These are phyloP conservation scores for Thelonectria olida DNA, from an alignment of 2,329 filamentous ascomycete species.

Conservation along the genomic window DNA sequence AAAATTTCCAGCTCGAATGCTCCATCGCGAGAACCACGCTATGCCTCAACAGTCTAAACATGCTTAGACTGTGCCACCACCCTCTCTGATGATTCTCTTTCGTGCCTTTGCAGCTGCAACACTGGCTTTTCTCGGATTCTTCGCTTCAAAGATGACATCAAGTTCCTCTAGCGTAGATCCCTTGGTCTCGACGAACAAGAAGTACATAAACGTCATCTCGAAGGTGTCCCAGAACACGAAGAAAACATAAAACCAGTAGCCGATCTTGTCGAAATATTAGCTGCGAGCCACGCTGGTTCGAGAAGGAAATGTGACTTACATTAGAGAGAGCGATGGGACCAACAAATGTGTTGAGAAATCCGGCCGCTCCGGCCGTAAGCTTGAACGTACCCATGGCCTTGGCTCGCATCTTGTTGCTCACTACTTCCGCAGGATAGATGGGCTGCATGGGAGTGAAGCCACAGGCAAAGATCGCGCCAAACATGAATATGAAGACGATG, in stretches of 20 bases:
- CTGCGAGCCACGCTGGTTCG: not conserved
- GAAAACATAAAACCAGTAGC: constrained; percentile 21
- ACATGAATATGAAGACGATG: constrained; percentile 51
- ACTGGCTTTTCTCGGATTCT: constrained; percentile 21
- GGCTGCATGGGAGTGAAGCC: constrained; percentile 50
- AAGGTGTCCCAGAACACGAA: constrained; percentile 22
- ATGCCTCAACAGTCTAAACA: not conserved
- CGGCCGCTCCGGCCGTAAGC: constrained; percentile 19
- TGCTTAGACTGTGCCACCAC: not conserved
- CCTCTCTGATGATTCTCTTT: constrained; percentile 10
- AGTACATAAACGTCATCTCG: constrained; percentile 20
- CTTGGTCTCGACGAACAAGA: constrained; percentile 20
- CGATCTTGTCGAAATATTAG: constrained; percentile 9
- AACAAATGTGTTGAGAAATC: constrained; percentile 30
- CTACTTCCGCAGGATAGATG: constrained; percentile 42
- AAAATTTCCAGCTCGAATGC: not conserved
- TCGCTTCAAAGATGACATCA: constrained; percentile 18
- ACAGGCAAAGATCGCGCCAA: constrained; percentile 46
- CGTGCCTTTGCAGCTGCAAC: constrained; percentile 15
- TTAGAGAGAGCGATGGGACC: constrained; percentile 27
- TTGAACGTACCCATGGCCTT: constrained; percentile 27
- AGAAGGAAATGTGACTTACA: not conserved
- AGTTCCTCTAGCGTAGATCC: constrained; percentile 19
- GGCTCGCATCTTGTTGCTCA: constrained; percentile 27
- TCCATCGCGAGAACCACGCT: not conserved